Evolutionary conservation across 495 filamentous ascomycete species (phyloP).

Genomic region (Neurospora discreta): DNA sequence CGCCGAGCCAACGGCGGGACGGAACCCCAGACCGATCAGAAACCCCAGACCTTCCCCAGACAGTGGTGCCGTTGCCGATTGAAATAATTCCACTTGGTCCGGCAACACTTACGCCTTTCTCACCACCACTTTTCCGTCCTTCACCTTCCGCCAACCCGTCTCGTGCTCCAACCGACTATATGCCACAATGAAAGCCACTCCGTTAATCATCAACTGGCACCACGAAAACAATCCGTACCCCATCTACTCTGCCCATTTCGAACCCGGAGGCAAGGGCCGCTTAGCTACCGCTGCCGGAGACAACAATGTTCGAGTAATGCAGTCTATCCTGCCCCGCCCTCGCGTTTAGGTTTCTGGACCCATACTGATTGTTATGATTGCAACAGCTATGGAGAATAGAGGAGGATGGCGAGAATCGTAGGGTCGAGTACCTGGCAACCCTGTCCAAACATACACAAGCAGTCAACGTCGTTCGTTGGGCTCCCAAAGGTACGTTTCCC

Average conservation of each 20-base stretch:
- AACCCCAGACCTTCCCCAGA: not conserved
- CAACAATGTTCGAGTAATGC: slow-evolving; percentile 86
- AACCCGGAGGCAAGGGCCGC: slow-evolving; percentile 84
- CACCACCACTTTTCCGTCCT: not conserved
- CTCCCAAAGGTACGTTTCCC: slow-evolving; percentile 61
- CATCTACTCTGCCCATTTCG: slow-evolving; percentile 93
- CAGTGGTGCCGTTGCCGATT: not conserved
- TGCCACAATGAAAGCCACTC: slow-evolving; percentile 74
- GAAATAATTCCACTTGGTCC: not conserved
- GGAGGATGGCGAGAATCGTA: slow-evolving; percentile 72
- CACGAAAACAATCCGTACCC: slow-evolving; percentile 80
- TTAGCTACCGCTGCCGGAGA: slow-evolving; percentile 92
- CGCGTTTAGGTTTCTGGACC: not conserved
- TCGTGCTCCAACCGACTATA: slow-evolving; percentile 1
- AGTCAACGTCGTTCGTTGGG: slow-evolving; percentile 95
- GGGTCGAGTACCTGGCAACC: slow-evolving; percentile 81
- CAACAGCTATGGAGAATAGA: slow-evolving; percentile 82
- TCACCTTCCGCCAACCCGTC: not conserved
- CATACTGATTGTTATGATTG: not conserved
- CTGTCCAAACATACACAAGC: slow-evolving; percentile 90
- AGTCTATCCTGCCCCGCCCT: not conserved
- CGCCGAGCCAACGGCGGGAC: not conserved
- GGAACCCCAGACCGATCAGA: not conserved
- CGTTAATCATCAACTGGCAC: slow-evolving; percentile 92
- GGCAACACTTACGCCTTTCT: not conserved